These are phyloP conservation scores for Ziziphus jujuba DNA, from an alignment of 306 rosid genomes.

Conservation along the genomic window DNA sequence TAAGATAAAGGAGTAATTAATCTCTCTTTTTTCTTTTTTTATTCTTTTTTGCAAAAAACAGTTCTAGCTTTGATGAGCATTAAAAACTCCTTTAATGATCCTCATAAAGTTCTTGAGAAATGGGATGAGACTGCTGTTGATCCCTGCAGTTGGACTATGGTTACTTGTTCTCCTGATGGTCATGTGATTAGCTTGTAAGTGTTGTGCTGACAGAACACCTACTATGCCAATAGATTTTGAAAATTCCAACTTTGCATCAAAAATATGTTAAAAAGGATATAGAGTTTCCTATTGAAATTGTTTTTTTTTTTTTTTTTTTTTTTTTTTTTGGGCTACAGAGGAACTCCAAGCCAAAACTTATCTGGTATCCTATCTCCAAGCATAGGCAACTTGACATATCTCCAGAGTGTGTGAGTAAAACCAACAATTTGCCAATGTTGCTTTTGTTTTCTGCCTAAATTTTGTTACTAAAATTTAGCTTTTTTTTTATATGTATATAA, in stretches of 20 bases:
- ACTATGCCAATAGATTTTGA: neutral
- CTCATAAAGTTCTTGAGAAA: constrained; percentile 51
- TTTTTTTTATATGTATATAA: neutral
- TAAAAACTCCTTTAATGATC: constrained; percentile 53
- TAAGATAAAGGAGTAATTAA: neutral
- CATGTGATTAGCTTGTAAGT: constrained; percentile 70
- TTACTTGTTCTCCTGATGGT: constrained; percentile 75
- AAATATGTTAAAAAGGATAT: neutral
- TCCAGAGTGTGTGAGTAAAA: constrained; percentile 65
- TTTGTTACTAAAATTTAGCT: neutral
- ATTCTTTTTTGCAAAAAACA: constrained; percentile 11
- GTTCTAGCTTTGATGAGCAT: constrained; percentile 75
- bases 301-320: neutral
- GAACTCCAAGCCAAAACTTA: constrained; percentile 76
- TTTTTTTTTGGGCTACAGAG: constrained; percentile 49
- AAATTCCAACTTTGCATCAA: neutral
- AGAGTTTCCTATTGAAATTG: neutral
- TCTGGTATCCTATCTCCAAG: constrained; percentile 85
- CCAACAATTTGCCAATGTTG: neutral
- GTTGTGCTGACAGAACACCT: neutral
- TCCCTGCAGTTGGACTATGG: constrained; percentile 90
- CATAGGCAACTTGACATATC: constrained; percentile 79
- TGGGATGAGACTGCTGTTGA: constrained; percentile 91
- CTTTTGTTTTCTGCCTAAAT: constrained; percentile 1
- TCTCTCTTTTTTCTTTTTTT: neutral